Base-by-base conservation (phyloP, 2,329 filamentous ascomycete genomes). In the Aspergillus ustus region DNA sequence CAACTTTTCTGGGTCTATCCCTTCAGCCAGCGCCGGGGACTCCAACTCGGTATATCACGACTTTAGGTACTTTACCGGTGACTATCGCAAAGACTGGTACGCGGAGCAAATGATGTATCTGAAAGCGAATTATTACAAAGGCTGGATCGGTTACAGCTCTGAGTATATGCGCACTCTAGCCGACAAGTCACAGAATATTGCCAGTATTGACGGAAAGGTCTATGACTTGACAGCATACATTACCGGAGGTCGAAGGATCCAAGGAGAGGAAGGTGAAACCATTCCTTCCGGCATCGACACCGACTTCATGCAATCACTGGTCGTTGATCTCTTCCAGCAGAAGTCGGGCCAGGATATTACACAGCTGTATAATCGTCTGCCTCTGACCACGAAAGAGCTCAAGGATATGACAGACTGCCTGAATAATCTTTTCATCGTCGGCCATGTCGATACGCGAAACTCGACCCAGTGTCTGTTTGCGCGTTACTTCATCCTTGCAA, bases 381-480 rank as follows among this genome's bases (percentile, higher is more conserved):
- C 78, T 6, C 76, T 97, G 50, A 82, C 85, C 62, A 46, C 79
- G 0, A 82, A 73, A 0, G 72, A 86, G 67, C 90, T 89, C 69
- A 70, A 76, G 20, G 84, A 88, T 37, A 96, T 96, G 91, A 82
- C 89, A 73, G 82, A 88, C 1, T 99, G 95, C 73, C 84, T 99
- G 57, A 89, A 98, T 79, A 96, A 97, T 69, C 84, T 99, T 43
- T 99, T 98, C 81, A 97, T 95, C 72, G 88, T 97, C 22, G 95
- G 93, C 31, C 89, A 96, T 64, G 83, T 97, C 3, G 95, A 99
- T 74, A 98, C 94, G 2, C 86, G 95, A 82, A 93, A 91, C 78
- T 97, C 94, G 1, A 78, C 87, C 1, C 87, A 87, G 63, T 99
- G 95, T 81, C 83, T 90, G 66, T 98, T 99, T 73, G 88, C 95